A percentile compares a stretch with the other conserved stretches of the same genome.
These are phyloP conservation scores for Chlorella sp. DNA, from an alignment of 139 green algal species.

Conservation along the genomic window DNA sequence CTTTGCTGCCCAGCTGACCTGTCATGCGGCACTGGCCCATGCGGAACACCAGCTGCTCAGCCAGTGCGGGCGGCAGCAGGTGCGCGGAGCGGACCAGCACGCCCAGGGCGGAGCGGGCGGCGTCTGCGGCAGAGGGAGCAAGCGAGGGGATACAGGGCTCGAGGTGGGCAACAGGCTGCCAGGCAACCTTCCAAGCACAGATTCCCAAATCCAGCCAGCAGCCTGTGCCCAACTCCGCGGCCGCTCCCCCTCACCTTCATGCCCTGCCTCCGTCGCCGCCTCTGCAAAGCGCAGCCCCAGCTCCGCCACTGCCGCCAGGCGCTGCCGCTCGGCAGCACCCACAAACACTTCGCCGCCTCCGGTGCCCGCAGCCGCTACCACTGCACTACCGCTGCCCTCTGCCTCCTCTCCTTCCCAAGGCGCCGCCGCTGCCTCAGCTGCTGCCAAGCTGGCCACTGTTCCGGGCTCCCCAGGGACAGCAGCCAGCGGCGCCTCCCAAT, in stretches of 20 bases:
- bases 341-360: slow-evolving; percentile 1
- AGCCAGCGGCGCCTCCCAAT: slow-evolving; percentile 43
- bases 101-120: slow-evolving; percentile 38
- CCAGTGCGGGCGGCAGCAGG: slow-evolving; percentile 25
- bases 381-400: neutral
- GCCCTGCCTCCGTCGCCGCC: slow-evolving; percentile 10
- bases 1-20: too few relatives aligned
- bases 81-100: slow-evolving; percentile 40
- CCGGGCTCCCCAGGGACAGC: neutral
- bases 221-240: too few relatives aligned
- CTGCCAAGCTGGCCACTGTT: neutral
- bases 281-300: slow-evolving; percentile 48
- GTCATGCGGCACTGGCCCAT: slow-evolving; percentile 53
- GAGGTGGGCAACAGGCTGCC: too few relatives aligned
- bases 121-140: neutral
- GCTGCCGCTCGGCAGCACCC: slow-evolving; percentile 23
- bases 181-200: too few relatives aligned
- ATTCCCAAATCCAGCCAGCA: too few relatives aligned
- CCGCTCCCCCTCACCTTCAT: slow-evolving; percentile 32
- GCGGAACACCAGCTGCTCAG: slow-evolving; percentile 34
- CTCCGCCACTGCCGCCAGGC: slow-evolving; percentile 14
- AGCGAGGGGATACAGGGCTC: neutral
- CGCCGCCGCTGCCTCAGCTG: neutral
- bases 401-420: neutral
- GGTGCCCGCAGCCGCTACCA: neutral